These are phyloP conservation scores for Nemophila menziesii DNA, from an alignment of 257 asterid species.

Conservation along the genomic window DNA sequence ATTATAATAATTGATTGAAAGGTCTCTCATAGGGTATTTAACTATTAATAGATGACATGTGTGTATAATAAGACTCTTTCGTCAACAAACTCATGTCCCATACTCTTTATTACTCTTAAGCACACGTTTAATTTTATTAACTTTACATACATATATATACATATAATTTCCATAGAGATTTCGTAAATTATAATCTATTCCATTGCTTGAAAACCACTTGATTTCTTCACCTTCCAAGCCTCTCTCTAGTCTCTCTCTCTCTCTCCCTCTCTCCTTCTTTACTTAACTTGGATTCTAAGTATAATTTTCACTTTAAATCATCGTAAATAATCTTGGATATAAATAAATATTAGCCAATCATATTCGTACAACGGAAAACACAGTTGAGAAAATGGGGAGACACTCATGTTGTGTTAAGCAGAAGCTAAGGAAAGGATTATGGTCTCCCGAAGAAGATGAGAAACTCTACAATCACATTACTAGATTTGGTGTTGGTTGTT, in stretches of 20 bases:
- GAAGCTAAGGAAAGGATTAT: constrained; percentile 73
- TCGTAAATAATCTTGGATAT: constrained; percentile 8
- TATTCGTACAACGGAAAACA: not conserved
- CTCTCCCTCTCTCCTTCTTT: constrained; percentile 10
- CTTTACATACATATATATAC: too few relatives aligned
- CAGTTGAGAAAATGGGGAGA: constrained; percentile 39
- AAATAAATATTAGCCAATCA: not conserved
- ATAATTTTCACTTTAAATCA: constrained; percentile 23
- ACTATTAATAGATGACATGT: not conserved
- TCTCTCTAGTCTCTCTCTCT: constrained; percentile 14
- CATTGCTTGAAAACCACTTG: constrained; percentile 57
- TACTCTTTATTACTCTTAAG: not conserved
- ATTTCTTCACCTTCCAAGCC: constrained; percentile 20
- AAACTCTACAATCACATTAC: constrained; percentile 51
- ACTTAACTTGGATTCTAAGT: constrained; percentile 40
- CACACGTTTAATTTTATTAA: not conserved
- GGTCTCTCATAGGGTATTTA: not conserved
- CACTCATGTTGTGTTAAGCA: constrained; percentile 49
- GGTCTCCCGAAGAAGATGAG: constrained; percentile 98
- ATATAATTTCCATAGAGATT: constrained; percentile 16
- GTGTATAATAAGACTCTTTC: not conserved
- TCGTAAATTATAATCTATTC: constrained; percentile 43
- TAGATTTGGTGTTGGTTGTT: constrained; percentile 75
- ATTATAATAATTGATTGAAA: too few relatives aligned
- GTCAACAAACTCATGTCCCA: not conserved